Evolutionary conservation across 2,329 filamentous ascomycete genomes (phyloP), one percentile per base, ranked within the genome.

Genomic region (Pestalotiopsis sp.): DNA sequence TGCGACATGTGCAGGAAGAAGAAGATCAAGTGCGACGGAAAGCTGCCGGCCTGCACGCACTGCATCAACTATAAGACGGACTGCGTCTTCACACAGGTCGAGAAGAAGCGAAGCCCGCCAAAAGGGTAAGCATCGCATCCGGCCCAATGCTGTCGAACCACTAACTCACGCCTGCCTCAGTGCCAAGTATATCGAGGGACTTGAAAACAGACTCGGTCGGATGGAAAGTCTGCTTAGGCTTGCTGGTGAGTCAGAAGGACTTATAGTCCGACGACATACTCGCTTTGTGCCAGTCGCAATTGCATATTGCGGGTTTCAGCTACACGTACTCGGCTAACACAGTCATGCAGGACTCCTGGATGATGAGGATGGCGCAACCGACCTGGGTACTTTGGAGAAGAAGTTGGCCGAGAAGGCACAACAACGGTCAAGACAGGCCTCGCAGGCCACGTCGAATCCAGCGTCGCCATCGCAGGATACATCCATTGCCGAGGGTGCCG

Each of bases 11-110:
- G 95, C 79, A 89, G 95, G 75, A 97, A 97, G 84, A 95, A 94
- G 82, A 97, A 95, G 86, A 96, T 98, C 82, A 98, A 98, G 83
- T 98, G 95, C 81, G 96, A 98, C 78, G 95, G 96, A 74, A 97
- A 97, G 83, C 90, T 97, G 82, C 95, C 96, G 49, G 91, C 94
- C 70, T 99, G 96, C 82, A 95, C 94, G 7, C 96, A 98, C 82
- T 99, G 95, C 81, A 92, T 92, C 80, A 98, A 98, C 81, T 98
- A 98, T 85, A 98, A 98, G 86, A 98, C 95, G 4, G 94, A 97
- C 76, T 99, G 95, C 80, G 89, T 97, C 74, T 98, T 98, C 78
- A 98, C 96, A 0, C 94, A 97, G 79, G 95, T 98, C 49, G 96
- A 99, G 84, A 99, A 99, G 90, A 99, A 99, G 87, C 89, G 96